phyloP scores from a whole-genome alignment of 2,329 filamentous ascomycete genomes.

The Aspergillus alliaceus region DNA sequence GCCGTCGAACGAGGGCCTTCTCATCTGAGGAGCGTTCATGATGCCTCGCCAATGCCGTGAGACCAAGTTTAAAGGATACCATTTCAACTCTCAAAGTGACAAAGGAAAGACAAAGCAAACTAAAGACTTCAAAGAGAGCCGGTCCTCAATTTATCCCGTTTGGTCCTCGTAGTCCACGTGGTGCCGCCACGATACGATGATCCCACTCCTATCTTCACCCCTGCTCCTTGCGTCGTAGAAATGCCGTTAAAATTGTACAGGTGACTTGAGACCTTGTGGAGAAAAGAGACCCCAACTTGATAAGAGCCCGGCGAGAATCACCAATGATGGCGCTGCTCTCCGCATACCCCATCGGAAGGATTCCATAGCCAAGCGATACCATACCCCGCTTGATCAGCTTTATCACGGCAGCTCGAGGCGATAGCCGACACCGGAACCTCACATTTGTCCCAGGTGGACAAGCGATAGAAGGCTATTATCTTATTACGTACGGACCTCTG shows the following conservation, averaged over 20 bases:
- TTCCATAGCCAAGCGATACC: background rate
- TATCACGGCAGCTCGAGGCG: background rate
- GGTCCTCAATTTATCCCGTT: background rate
- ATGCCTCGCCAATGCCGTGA: background rate
- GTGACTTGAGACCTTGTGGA: background rate
- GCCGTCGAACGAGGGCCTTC: background rate
- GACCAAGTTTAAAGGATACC: background rate
- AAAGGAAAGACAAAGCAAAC: background rate
- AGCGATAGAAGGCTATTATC: no score
- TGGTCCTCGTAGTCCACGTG: background rate
- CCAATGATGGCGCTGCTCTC: background rate
- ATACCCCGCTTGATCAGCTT: background rate
- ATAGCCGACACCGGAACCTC: background rate
- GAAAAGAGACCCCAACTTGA: background rate
- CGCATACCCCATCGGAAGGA: background rate
- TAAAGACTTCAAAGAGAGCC: background rate
- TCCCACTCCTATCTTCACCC: background rate
- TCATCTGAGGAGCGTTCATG: background rate
- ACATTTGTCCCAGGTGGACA: no score
- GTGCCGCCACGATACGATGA: background rate
- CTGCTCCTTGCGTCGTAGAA: background rate
- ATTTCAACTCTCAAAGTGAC: background rate
- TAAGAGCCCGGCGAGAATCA: background rate
- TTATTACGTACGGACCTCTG: no score
- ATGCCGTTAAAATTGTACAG: background rate